Base-by-base conservation (phyloP, 177 flowering plant genomes). In the Vitis hybrid region DNA sequence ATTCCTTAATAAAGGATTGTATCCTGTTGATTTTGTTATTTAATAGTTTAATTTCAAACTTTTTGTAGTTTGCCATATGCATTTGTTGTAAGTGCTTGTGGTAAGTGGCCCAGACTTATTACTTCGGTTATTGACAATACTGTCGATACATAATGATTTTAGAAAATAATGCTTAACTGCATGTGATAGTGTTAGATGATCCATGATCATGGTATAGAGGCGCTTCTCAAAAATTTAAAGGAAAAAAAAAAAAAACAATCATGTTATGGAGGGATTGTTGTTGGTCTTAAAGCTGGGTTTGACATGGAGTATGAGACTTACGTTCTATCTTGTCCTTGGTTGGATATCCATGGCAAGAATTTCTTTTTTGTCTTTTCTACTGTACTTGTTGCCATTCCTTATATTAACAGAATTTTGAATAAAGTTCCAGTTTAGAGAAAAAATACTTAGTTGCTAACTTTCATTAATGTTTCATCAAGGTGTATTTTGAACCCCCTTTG, bases 401-500 rank as follows among this genome's bases (percentile, higher is more conserved):
- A 10, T 51, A 2, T 65, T 51, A 21, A 21, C 14, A 9, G 3
- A 18, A 33, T 48, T 63, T 50, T 48, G 55, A 21, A 29, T 52
- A 11, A 33, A 56, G 8, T 39, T 39, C 45, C 45, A 39, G 45
- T 39, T 7, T 39, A 39, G 45, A 39, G 45, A 39, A 39, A 39
- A 39, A 39, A 39, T 39, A 39, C 45, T 3, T 39, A 39, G 45
- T 39, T 39, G 8, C 45, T 39, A 39, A 39, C 5, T 39, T 39
- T 9, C 45, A 39, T 39, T 39, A 7, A 39, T 39, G 45, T 39
- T 39, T 5, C 45, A 39, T 39, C 9, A 39, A 39, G 45, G 45
- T 39, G 45, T 39, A 39, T 56, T 67, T 63, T 26, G 33, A 3
- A 29, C 70, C 56, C 39, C 22, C 52, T 67, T 19, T 62, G 66